These are phyloP conservation scores for Salix caprea DNA, from an alignment of 345 rosid genomes.

Conservation along the genomic window DNA sequence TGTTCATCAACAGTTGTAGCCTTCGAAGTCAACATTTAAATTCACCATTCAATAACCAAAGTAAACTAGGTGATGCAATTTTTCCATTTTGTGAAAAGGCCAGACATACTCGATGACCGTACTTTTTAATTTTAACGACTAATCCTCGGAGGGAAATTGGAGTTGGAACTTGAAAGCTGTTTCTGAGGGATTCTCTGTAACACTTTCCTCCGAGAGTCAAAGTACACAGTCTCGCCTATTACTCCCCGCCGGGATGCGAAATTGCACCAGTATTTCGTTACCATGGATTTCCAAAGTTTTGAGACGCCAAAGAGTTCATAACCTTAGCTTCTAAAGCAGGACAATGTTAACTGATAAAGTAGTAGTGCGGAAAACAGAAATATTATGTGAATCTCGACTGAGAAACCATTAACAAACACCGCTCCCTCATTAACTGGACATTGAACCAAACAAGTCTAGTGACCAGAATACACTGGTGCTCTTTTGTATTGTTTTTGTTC, in stretches of 20 bases:
- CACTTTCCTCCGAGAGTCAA: not conserved
- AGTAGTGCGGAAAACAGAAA: not conserved
- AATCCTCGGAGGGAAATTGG: no score
- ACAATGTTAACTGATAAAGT: not conserved
- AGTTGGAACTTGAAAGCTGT: no score
- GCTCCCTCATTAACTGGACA: not conserved
- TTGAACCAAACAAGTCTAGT: not conserved
- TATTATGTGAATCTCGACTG: not conserved
- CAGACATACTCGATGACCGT: no score
- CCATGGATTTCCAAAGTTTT: not conserved
- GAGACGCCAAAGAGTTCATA: not conserved
- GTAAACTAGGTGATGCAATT: no score
- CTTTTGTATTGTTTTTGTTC: no score
- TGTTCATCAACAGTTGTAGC: not conserved
- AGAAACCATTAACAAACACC: not conserved
- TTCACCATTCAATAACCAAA: not conserved
- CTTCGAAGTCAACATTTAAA: not conserved
- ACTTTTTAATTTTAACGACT: no score
- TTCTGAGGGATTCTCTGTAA: not conserved
- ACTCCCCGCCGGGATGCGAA: not conserved
- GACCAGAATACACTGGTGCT: not conserved
- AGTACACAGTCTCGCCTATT: not conserved
- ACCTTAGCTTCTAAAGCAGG: not conserved
- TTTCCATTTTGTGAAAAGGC: no score
- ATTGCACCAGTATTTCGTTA: not conserved